These are phyloP conservation scores for Buxus sempervirens DNA, from an alignment of 164 flowering plant genomes.

Conservation along the genomic window DNA sequence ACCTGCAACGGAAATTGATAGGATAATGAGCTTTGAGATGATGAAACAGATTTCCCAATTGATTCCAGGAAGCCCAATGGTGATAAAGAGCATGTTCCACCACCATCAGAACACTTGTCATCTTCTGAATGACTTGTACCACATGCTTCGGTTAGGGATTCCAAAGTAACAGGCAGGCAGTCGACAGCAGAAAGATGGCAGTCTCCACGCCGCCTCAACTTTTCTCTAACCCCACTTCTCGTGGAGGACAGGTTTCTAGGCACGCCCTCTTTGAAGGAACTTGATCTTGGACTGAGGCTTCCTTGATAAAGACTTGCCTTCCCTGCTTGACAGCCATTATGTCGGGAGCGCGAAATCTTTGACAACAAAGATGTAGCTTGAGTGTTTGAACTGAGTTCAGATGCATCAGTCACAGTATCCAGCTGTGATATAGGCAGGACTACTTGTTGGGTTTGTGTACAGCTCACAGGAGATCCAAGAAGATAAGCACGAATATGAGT, in stretches of 20 bases:
- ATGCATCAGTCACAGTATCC: conserved; percentile 19
- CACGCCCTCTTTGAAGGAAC: conserved; percentile 56
- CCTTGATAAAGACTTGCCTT: conserved; percentile 48
- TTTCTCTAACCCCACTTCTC: conserved; percentile 51
- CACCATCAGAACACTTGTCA: conserved; percentile 27
- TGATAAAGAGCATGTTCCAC: conserved; percentile 5
- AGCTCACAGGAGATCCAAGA: conserved; percentile 38
- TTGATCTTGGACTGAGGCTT: conserved; percentile 66
- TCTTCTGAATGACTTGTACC: conserved; percentile 25
- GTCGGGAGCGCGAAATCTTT: conserved; percentile 36
- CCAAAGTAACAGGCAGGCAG: conserved; percentile 18
- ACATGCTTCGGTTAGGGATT: conserved; percentile 17
- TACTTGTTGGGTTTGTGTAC: conserved; percentile 22
- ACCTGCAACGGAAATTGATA: conserved; percentile 17
- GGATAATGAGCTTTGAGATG: conserved; percentile 17
- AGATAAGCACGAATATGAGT: conserved; percentile 75
- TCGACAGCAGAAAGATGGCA: conserved; percentile 29
- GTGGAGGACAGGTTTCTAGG: conserved; percentile 38
- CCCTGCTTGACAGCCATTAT: conserved; percentile 24
- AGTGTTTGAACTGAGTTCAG: conserved; percentile 22
- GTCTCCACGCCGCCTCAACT: conserved; percentile 46
- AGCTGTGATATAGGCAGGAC: conserved; percentile 8
- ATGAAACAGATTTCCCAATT: conserved; percentile 25
- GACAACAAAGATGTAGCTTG: conserved; percentile 18
- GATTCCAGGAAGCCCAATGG: conserved; percentile 38